Percentiles rank a stretch among this genome's conserved stretches.
Conservation (phyloP, 2,329 filamentous ascomycete genomes). For the Xylariales sp. region DNA sequence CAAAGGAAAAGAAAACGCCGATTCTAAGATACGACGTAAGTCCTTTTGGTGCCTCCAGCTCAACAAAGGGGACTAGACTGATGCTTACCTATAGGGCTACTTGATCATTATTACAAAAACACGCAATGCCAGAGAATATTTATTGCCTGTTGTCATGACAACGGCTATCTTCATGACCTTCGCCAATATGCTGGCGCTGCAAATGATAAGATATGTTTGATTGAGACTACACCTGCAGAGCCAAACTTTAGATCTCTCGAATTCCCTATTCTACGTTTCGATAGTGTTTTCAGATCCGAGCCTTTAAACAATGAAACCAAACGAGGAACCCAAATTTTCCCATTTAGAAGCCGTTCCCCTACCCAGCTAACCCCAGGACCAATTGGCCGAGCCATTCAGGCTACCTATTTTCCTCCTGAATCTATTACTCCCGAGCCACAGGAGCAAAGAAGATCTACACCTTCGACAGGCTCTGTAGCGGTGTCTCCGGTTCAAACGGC, state of each 20-base stretch:
- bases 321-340: slow-evolving; percentile 36
- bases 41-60: background rate
- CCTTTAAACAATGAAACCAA: slow-evolving; percentile 50
- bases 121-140: slow-evolving; percentile 51
- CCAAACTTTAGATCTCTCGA: slow-evolving; percentile 49
- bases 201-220: slow-evolving; percentile 46
- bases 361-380: slow-evolving; percentile 39
- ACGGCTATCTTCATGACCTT: slow-evolving; percentile 52
- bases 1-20: slow-evolving; percentile 52
- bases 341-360: slow-evolving; percentile 42
- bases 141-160: slow-evolving; percentile 52
- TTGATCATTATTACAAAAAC: slow-evolving; percentile 51
- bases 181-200: slow-evolving; percentile 48
- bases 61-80: slow-evolving; percentile 8
- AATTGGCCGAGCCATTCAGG: slow-evolving; percentile 43
- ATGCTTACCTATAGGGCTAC: slow-evolving; percentile 44
- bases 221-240: slow-evolving; percentile 51
- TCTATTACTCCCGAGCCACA: slow-evolving; percentile 35
- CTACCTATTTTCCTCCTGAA: slow-evolving; percentile 33
- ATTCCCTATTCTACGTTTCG: slow-evolving; percentile 50
- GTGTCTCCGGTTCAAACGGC: slow-evolving; percentile 31
- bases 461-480: slow-evolving; percentile 28
- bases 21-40: slow-evolving; percentile 51
- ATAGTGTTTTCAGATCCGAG: slow-evolving; percentile 49
- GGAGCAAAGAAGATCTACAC: slow-evolving; percentile 23